A percentile compares a stretch with the other conserved stretches of the same genome.
Evolutionary conservation across 2,329 filamentous ascomycete genomes (phyloP).

Genomic region (Venturia aucupariae): DNA sequence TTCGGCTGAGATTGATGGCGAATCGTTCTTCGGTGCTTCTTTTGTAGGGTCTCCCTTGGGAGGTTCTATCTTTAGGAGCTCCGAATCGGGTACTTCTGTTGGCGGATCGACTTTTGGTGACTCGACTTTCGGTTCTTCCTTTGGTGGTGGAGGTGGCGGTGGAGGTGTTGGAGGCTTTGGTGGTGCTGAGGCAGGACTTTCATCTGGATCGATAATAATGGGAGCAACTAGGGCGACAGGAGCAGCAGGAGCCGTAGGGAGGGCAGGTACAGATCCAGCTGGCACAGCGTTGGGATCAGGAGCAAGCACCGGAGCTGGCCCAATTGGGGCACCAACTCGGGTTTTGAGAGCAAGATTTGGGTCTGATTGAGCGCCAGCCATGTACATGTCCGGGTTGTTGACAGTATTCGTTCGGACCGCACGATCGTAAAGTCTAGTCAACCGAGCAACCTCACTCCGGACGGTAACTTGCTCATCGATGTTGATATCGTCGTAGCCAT

Average conservation of each 20-base stretch:
- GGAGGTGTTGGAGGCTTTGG: conserved; percentile 2
- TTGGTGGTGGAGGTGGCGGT: not conserved
- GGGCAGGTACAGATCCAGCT: not conserved
- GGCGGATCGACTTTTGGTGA: not conserved
- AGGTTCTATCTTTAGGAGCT: not conserved
- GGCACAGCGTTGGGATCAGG: not conserved
- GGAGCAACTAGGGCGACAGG: not conserved
- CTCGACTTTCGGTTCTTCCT: conserved; percentile 4
- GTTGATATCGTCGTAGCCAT: conserved; percentile 39
- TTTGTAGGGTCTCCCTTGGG: not conserved
- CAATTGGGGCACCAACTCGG: not conserved
- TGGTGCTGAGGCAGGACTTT: conserved; percentile 13
- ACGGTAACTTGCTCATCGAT: conserved; percentile 36
- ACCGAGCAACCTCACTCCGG: conserved; percentile 20
- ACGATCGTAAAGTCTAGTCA: conserved; percentile 15
- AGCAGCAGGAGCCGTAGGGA: not conserved
- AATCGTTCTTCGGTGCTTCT: not conserved
- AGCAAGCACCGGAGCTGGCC: not conserved
- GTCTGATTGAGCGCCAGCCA: not conserved
- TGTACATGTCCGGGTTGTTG: conserved; percentile 15
- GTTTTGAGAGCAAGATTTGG: not conserved
- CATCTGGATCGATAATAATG: conserved; percentile 13
- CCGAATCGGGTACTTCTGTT: not conserved
- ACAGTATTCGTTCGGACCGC: conserved; percentile 15
- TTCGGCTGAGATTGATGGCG: not conserved